Evolutionary conservation across 148 eudicot species (phyloP).

Genomic region (Camellia japonica): DNA sequence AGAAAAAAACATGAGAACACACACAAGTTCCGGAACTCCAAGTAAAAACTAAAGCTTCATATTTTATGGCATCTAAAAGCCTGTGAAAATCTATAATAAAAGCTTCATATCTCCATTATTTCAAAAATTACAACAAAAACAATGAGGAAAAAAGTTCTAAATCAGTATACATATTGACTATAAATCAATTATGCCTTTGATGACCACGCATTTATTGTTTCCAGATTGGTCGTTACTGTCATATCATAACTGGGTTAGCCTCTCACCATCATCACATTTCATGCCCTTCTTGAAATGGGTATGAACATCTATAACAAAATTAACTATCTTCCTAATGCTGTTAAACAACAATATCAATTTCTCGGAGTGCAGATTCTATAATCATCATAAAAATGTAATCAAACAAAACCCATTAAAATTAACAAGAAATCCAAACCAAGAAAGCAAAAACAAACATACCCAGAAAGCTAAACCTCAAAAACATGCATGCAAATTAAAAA

Average conservation of each 20-base stretch:
- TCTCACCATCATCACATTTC: not conserved
- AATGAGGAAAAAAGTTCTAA: no score
- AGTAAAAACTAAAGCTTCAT: no score
- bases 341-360: no score
- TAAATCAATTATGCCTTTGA: no score
- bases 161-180: not conserved
- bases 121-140: no score
- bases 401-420: not conserved
- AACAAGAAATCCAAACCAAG: not conserved
- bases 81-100: no score
- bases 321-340: not conserved
- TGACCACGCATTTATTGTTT: not conserved
- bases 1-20: no score
- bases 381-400: not conserved
- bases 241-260: not conserved
- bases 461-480: not conserved
- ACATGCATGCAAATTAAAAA: not conserved
- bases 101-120: no score
- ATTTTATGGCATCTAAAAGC: no score
- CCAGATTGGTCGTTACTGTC: not conserved
- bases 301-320: not conserved
- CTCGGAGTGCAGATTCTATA: no score
- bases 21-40: no score
- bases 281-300: not conserved
- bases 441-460: not conserved